Conservation (phyloP, 2,329 filamentous ascomycete genomes). For the Aureobasidium sp. region DNA sequence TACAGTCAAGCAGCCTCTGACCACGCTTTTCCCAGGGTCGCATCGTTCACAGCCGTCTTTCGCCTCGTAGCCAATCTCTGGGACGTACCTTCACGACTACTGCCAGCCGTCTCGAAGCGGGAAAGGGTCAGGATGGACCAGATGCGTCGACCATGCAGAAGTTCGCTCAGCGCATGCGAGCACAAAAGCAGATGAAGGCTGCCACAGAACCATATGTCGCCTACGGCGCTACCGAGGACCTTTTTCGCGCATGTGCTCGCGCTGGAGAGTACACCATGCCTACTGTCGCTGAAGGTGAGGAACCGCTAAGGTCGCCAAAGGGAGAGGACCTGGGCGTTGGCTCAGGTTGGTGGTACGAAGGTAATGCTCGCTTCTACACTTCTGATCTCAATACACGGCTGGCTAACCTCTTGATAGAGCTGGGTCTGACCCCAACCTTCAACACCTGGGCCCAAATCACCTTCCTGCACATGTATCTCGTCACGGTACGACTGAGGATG, state of each 20-base stretch:
- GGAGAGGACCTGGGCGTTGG: conserved; percentile 77
- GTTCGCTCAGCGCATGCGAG: conserved; percentile 16
- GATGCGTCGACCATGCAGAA: conserved; percentile 16
- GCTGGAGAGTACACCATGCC: conserved; percentile 72
- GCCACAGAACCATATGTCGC: conserved; percentile 64
- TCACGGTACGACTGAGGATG: conserved; percentile 74
- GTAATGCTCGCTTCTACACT: conserved; percentile 37
- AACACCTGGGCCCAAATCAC: conserved; percentile 94
- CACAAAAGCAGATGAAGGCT: conserved; percentile 22
- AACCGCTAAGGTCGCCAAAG: conserved; percentile 61
- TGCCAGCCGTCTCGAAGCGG: background rate
- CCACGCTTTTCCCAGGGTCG: background rate
- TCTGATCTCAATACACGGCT: background rate
- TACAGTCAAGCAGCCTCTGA: conserved; percentile 4
- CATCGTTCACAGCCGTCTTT: background rate
- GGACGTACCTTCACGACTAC: background rate
- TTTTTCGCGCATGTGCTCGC: conserved; percentile 66
- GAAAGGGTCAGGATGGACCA: background rate
- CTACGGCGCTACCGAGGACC: conserved; percentile 66
- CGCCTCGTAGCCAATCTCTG: background rate
- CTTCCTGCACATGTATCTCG: conserved; percentile 90
- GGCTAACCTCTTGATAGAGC: conserved; percentile 45
- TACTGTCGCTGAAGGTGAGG: conserved; percentile 50
- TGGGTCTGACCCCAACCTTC: conserved; percentile 77
- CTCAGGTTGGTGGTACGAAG: conserved; percentile 71